phyloP scores from a whole-genome alignment of 371 early-diverging fungal species.

The Mortierella polycephala region DNA sequence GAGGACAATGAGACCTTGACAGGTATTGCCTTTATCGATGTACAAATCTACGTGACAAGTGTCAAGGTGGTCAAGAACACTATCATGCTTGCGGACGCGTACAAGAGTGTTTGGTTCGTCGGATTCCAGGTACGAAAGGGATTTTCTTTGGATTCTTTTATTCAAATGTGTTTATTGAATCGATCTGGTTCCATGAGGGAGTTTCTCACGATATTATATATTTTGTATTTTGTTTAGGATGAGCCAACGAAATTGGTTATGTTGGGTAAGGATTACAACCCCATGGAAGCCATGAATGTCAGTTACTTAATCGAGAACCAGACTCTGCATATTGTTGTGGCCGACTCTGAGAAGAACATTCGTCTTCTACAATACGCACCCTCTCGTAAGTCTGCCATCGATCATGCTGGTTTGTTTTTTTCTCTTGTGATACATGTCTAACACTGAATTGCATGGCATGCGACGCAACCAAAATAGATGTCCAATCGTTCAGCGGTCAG shows the following conservation, averaged over 20 bases:
- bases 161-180: background rate
- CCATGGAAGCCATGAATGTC: slow-evolving; percentile 74
- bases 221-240: slow-evolving; percentile 62
- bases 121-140: slow-evolving; percentile 84
- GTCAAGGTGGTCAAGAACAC: slow-evolving; percentile 90
- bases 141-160: background rate
- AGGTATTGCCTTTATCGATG: slow-evolving; percentile 97
- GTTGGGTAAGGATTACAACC: slow-evolving; percentile 90
- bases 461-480: slow-evolving; percentile 59
- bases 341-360: slow-evolving; percentile 86
- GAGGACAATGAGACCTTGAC: slow-evolving; percentile 89
- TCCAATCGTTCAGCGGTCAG: slow-evolving; percentile 90
- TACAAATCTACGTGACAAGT: slow-evolving; percentile 89
- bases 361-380: slow-evolving; percentile 90
- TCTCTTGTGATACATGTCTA: background rate
- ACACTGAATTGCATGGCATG: background rate
- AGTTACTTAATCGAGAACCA: slow-evolving; percentile 85
- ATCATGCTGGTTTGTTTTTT: background rate
- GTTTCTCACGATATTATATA: background rate
- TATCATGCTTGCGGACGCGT: slow-evolving; percentile 92
- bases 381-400: slow-evolving; percentile 67
- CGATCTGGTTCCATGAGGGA: background rate
- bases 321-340: slow-evolving; percentile 78
- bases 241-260: slow-evolving; percentile 92
- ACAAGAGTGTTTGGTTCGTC: slow-evolving; percentile 92